A percentile compares a stretch with the other conserved stretches of the same genome.
Evolutionary conservation across 2,329 filamentous ascomycete genomes (phyloP).

Genomic region (Taxawa tesnikishii): DNA sequence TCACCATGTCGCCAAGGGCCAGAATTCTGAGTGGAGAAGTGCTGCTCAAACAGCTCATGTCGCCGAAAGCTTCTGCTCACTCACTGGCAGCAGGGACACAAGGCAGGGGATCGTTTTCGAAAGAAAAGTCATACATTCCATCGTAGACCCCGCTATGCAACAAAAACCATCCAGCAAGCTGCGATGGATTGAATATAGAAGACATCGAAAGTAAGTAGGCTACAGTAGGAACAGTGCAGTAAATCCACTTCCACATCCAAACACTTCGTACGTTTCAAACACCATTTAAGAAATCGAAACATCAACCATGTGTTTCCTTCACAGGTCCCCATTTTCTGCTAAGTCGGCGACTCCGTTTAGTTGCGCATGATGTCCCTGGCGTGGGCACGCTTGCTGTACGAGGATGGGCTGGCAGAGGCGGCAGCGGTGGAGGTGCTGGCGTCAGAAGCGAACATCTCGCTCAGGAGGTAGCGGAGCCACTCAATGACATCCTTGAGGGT

Average conservation of each 20-base stretch:
- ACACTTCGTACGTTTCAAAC: not conserved
- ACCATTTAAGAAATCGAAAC: not conserved
- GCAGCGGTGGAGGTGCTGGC: conserved; percentile 2
- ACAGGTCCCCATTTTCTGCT: too few relatives aligned
- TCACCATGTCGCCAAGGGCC: too few relatives aligned
- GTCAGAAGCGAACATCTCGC: conserved; percentile 6
- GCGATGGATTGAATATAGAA: not conserved
- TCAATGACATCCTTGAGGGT: conserved; percentile 14
- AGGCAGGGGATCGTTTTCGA: too few relatives aligned
- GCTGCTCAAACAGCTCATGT: too few relatives aligned
- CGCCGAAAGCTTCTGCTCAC: too few relatives aligned
- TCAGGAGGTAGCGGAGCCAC: conserved; percentile 15
- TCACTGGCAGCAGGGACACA: too few relatives aligned
- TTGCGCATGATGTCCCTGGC: conserved; percentile 9
- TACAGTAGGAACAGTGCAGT: not conserved
- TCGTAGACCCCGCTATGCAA: too few relatives aligned
- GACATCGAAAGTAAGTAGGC: not conserved
- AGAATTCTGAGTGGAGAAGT: too few relatives aligned
- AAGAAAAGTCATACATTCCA: too few relatives aligned
- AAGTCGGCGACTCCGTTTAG: too few relatives aligned
- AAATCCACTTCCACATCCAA: too few relatives aligned
- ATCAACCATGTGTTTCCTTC: not conserved
- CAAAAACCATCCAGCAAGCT: not conserved
- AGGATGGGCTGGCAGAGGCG: conserved; percentile 4
- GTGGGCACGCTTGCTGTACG: conserved; percentile 9